phyloP scores from a whole-genome alignment of 257 asterid species.

The Perilla frutescens region DNA sequence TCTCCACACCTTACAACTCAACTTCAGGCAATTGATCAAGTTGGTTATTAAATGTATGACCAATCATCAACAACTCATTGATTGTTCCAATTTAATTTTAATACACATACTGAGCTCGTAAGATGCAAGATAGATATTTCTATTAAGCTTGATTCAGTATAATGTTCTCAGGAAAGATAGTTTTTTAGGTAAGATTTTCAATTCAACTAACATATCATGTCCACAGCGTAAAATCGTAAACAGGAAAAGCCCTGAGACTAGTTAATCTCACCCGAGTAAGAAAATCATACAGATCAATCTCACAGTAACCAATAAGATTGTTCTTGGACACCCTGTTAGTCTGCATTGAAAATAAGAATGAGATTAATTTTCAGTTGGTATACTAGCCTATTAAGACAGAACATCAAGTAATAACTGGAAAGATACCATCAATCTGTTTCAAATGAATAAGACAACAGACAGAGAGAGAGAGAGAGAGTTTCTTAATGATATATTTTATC shows the following conservation, averaged over 20 bases:
- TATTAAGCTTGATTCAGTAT: not conserved
- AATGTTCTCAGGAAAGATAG: no score
- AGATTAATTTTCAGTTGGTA: slow-evolving; percentile 33
- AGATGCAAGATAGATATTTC: not conserved
- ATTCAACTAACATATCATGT: slow-evolving; percentile 22
- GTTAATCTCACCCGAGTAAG: slow-evolving; percentile 71
- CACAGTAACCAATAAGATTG: slow-evolving; percentile 90
- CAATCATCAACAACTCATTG: not conserved
- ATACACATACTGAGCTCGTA: not conserved
- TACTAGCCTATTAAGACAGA: slow-evolving; percentile 25
- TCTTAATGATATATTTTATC: slow-evolving; percentile 21
- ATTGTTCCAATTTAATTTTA: not conserved
- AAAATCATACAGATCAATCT: slow-evolving; percentile 83
- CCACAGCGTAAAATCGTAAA: slow-evolving; percentile 16
- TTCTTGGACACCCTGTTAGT: slow-evolving; percentile 82
- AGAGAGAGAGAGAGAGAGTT: not conserved
- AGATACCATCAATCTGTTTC: slow-evolving; percentile 12
- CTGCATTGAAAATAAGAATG: slow-evolving; percentile 58
- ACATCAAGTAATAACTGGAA: slow-evolving; percentile 18
- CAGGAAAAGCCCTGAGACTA: slow-evolving; percentile 22
- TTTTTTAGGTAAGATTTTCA: no score
- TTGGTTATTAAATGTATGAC: not conserved
- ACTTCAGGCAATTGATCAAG: no score
- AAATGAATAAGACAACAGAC: not conserved
- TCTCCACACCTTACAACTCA: no score